phyloP scores from a whole-genome alignment of 2,329 filamentous ascomycete species.

The Lachnellula willkommii region DNA sequence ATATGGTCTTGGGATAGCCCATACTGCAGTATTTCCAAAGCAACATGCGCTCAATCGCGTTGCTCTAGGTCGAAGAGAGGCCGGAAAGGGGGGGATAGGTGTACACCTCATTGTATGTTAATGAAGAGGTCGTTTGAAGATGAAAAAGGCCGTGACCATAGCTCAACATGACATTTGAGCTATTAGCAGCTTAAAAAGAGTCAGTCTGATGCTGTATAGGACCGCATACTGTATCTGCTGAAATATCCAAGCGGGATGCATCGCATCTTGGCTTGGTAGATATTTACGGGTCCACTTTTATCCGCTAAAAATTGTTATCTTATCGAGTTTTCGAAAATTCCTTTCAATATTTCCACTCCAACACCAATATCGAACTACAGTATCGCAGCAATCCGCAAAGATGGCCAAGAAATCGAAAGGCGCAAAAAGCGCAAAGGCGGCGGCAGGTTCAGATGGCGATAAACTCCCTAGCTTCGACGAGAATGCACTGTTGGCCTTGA shows the following conservation, averaged over 20 bases:
- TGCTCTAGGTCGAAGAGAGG: background rate
- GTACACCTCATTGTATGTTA: background rate
- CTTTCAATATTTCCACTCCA: background rate
- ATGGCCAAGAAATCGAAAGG: slow-evolving; percentile 8
- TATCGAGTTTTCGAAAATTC: slow-evolving; percentile 6
- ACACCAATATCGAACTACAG: too few relatives aligned
- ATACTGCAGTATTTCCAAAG: background rate
- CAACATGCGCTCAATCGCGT: background rate
- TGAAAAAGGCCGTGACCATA: background rate
- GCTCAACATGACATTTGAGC: too few relatives aligned
- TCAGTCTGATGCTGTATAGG: background rate
- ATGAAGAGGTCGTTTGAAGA: background rate
- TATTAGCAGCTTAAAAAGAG: background rate
- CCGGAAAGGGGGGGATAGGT: background rate
- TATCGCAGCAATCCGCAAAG: background rate
- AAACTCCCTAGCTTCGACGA: slow-evolving; percentile 43
- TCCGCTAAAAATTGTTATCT: slow-evolving; percentile 5
- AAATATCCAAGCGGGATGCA: too few relatives aligned
- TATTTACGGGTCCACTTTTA: background rate
- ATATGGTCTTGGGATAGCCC: background rate
- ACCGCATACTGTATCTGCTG: too few relatives aligned
- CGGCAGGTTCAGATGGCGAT: slow-evolving; percentile 8
- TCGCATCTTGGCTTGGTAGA: background rate
- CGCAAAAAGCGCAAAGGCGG: slow-evolving; percentile 17
- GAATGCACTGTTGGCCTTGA: slow-evolving; percentile 47